These are phyloP conservation scores for Lathyrus oleraceus DNA, from an alignment of 306 rosid genomes.

Conservation along the genomic window DNA sequence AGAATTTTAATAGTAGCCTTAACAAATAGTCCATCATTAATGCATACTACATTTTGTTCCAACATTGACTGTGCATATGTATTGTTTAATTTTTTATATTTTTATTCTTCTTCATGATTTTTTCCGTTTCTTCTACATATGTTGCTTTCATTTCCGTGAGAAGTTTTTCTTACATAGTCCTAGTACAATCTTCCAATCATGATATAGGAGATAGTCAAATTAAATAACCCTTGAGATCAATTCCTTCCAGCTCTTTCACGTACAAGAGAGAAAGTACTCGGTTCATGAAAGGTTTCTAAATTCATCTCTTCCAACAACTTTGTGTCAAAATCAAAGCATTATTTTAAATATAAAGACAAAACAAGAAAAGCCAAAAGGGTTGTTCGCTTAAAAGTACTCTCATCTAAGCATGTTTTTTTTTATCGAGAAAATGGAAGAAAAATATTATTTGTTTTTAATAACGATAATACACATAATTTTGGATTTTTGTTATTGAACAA, in stretches of 20 bases:
- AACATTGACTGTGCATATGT: too few relatives aligned
- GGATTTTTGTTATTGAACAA: too few relatives aligned
- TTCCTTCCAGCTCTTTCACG: constrained; percentile 47
- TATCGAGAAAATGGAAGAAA: too few relatives aligned
- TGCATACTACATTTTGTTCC: too few relatives aligned
- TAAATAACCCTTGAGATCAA: background rate
- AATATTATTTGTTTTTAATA: too few relatives aligned
- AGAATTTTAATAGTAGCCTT: too few relatives aligned
- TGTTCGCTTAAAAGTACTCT: background rate
- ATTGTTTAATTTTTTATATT: background rate
- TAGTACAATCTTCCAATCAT: constrained; percentile 12
- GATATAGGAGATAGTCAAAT: background rate
- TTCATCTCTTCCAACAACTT: constrained; percentile 39
- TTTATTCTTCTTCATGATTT: background rate
- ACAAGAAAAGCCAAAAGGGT: constrained; percentile 6
- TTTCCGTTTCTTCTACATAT: constrained; percentile 5
- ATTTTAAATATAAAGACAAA: constrained; percentile 15
- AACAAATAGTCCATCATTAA: too few relatives aligned
- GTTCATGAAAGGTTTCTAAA: constrained; percentile 41
- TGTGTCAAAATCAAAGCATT: constrained; percentile 50
- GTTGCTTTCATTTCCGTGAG: constrained; percentile 32
- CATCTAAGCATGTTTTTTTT: too few relatives aligned
- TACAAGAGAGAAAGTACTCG: constrained; percentile 21
- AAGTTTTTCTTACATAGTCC: constrained; percentile 2
- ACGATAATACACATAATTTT: too few relatives aligned